These are phyloP conservation scores for Monilinia polystroma DNA, from an alignment of 2,329 filamentous ascomycete species.

Conservation along the genomic window DNA sequence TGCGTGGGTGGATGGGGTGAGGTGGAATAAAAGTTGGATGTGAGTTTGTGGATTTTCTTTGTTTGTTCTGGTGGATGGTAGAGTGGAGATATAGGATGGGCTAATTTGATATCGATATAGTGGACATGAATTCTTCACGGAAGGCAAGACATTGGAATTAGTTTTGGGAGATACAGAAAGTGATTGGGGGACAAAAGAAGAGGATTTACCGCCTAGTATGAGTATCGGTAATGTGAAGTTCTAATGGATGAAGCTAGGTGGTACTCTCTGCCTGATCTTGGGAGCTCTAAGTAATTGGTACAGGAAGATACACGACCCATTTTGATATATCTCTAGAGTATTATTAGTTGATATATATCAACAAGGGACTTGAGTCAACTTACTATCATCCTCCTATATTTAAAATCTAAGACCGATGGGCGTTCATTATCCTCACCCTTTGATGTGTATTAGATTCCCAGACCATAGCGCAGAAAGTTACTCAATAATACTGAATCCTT, in stretches of 20 bases:
- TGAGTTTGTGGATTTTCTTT: neutral
- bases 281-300: neutral
- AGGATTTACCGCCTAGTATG: conserved; percentile 61
- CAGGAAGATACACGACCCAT: neutral
- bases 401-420: too few relatives aligned
- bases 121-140: conserved; percentile 63
- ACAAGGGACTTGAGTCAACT: neutral
- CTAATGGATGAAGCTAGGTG: neutral
- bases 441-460: too few relatives aligned
- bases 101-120: neutral
- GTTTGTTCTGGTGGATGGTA: neutral
- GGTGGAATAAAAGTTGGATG: conserved; percentile 65
- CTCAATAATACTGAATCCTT: neutral
- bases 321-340: neutral
- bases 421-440: too few relatives aligned
- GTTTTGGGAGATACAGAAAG: conserved; percentile 60
- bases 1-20: conserved; percentile 58
- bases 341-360: neutral
- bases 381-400: too few relatives aligned
- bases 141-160: conserved; percentile 63
- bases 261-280: too few relatives aligned
- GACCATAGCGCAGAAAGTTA: too few relatives aligned
- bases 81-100: neutral
- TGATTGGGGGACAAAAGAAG: conserved; percentile 57
- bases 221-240: conserved; percentile 13